phyloP scores from a whole-genome alignment of 352 stramenopile genomes.

The Globisporangium nunn region DNA sequence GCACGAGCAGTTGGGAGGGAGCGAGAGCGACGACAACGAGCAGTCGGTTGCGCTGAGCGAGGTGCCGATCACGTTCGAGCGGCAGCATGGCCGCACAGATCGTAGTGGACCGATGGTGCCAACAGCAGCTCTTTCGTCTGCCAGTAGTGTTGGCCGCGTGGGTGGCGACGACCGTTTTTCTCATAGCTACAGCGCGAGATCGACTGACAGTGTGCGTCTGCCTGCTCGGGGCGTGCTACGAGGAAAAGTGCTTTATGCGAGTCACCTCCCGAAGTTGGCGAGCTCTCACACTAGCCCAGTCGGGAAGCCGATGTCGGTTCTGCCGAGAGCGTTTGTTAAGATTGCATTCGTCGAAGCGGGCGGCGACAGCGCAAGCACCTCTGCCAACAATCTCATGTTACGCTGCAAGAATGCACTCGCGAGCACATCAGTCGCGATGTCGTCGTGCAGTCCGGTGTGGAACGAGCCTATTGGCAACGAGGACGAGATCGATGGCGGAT shows the following conservation, averaged over 20 bases:
- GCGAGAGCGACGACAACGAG: conserved; percentile 23
- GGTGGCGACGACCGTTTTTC: too few relatives aligned
- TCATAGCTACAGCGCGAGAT: background rate
- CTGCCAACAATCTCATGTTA: conserved; percentile 37
- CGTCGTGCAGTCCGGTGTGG: conserved; percentile 37
- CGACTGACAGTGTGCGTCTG: background rate
- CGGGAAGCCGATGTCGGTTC: background rate
- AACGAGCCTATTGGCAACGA: conserved; percentile 8
- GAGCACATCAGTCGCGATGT: conserved; percentile 21
- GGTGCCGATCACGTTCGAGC: conserved; percentile 33
- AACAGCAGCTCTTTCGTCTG: background rate
- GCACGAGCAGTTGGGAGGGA: background rate
- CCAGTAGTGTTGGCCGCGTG: background rate
- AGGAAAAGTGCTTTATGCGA: conserved; percentile 37
- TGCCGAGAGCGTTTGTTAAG: conserved; percentile 32
- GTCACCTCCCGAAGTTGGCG: conserved; percentile 18
- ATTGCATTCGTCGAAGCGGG: conserved; percentile 46
- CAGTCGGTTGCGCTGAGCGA: conserved; percentile 38
- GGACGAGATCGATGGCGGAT: conserved; percentile 14
- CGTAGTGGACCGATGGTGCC: background rate
- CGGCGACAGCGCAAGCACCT: background rate
- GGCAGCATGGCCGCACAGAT: background rate
- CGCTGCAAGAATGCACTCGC: conserved; percentile 51
- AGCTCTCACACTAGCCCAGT: background rate
- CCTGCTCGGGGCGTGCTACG: conserved; percentile 31